phyloP scores from a whole-genome alignment of 2,329 filamentous ascomycete species.

The Xenoacremonium recifei region DNA sequence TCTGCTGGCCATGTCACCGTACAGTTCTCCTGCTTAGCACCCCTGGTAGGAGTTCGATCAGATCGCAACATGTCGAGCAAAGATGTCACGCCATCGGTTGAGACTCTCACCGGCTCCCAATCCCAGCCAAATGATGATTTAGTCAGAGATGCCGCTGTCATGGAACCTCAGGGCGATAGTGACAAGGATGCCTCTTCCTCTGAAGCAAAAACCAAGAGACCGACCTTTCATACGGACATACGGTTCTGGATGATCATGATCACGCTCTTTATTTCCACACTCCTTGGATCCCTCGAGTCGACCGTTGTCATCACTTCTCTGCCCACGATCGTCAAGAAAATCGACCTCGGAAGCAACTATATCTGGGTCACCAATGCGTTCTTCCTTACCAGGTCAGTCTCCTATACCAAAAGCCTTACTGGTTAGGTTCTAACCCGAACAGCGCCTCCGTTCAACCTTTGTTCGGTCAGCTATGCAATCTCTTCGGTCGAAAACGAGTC shows the following conservation, averaged over 20 bases:
- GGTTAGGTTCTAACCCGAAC: too few relatives aligned
- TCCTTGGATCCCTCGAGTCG: conserved; percentile 21
- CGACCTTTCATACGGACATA: conserved; percentile 13
- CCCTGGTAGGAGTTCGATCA: too few relatives aligned
- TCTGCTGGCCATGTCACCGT: too few relatives aligned
- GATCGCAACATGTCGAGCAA: too few relatives aligned
- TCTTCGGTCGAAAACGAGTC: conserved; percentile 50
- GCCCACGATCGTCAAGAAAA: conserved; percentile 22
- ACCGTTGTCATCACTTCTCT: conserved; percentile 27
- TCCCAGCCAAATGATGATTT: too few relatives aligned
- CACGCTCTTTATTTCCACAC: conserved; percentile 16
- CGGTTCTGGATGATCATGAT: conserved; percentile 28
- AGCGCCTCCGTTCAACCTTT: conserved; percentile 43
- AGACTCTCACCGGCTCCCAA: too few relatives aligned
- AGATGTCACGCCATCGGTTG: too few relatives aligned
- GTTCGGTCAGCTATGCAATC: conserved; percentile 48
- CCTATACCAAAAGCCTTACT: not conserved
- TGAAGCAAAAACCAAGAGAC: not conserved
- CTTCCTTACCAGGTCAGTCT: conserved; percentile 21
- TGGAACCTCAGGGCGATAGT: too few relatives aligned
- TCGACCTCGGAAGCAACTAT: conserved; percentile 22
- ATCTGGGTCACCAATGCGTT: conserved; percentile 29
- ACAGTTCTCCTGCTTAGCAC: too few relatives aligned
- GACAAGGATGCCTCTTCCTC: not conserved
- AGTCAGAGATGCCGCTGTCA: too few relatives aligned